Evolutionary conservation across 257 asterid species (phyloP), one percentile per base, ranked within the genome.

Genomic region (Fraxinus pennsylvanica): DNA sequence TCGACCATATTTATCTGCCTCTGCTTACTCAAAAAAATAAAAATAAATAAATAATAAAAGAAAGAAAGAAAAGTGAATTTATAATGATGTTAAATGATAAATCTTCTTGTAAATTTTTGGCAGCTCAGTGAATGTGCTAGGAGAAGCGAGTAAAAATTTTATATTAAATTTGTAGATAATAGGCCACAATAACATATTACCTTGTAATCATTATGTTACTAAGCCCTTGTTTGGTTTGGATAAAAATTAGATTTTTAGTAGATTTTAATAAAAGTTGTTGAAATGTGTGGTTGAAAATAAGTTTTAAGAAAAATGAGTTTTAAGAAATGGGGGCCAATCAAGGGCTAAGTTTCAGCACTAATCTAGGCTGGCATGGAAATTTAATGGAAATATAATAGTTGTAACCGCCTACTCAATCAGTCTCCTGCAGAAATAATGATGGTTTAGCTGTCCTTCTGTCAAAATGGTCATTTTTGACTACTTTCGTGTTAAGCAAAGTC

Each of bases 371-470:
- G n/a, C 35, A 50, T 2, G 35, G 25, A 25, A 52, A 74, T 74
- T 68, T 74, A 74, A 13, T 32, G 68, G 70, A 54, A 52, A 52
- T 52, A 74, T 54, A 30, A 29, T 47, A 74, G 29, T 45, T 72
- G 66, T 39, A 45, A 45, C 52, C 5, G 19, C 19, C 17, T 13
- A 43, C 52, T 43, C 52, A 12, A 45, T 45, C 52, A 12, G 5
- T 12, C 19, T 45, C 19, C 13, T 13, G 52, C 52, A 2, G 52
- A 45, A 45, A 45, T 13, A 45, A 45, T 45, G 52, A 45, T 2
- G 52, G 17, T 10, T 2, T 45, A 45, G 52, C 52, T 45, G 52
- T n/a, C 25, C 25, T 54, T 7, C 29, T 13, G 6, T 5, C 6
- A 19, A n/a, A 54, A 54, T 54, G 17, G 15, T 54, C 27, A 54